phyloP scores from a whole-genome alignment of 2,329 filamentous ascomycete genomes.

The Colletotrichum theobromicola region DNA sequence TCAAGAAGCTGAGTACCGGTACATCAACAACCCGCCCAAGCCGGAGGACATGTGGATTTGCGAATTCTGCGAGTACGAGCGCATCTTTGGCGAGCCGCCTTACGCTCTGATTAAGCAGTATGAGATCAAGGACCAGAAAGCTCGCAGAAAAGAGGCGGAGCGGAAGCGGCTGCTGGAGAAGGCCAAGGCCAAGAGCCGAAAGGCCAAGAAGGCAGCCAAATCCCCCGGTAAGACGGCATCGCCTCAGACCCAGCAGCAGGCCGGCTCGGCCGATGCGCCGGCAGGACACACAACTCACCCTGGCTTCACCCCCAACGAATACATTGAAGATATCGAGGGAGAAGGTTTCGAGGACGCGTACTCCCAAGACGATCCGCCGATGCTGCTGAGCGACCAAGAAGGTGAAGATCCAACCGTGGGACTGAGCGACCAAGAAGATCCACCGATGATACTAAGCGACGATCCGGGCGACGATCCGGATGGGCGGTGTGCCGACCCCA shows the following conservation, averaged over 20 bases:
- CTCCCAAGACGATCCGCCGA: slow-evolving; percentile 21
- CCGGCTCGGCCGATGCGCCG: slow-evolving; percentile 24
- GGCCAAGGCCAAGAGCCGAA: slow-evolving; percentile 90
- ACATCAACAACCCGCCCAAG: slow-evolving; percentile 74
- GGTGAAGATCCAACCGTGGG: too few species aligned
- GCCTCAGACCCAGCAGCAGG: slow-evolving; percentile 25
- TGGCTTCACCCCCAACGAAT: slow-evolving; percentile 37
- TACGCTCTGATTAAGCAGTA: slow-evolving; percentile 87
- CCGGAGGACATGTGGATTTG: slow-evolving; percentile 89
- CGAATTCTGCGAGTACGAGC: slow-evolving; percentile 97
- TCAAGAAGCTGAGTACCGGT: slow-evolving; percentile 77
- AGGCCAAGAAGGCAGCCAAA: slow-evolving; percentile 84
- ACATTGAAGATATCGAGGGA: slow-evolving; percentile 10
- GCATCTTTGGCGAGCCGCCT: slow-evolving; percentile 89
- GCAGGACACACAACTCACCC: slow-evolving; percentile 45
- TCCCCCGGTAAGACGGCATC: slow-evolving; percentile 51
- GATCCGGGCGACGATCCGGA: slow-evolving; percentile 22
- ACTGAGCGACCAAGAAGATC: slow-evolving; percentile 20
- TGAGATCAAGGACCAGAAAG: slow-evolving; percentile 89
- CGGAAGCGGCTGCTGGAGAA: slow-evolving; percentile 86
- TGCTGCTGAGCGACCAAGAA: too few species aligned
- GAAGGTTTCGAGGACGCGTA: slow-evolving; percentile 4
- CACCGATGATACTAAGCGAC: slow-evolving; percentile 10
- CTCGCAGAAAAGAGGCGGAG: slow-evolving; percentile 85
- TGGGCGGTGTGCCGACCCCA: not conserved